phyloP scores from a whole-genome alignment of 2,329 filamentous ascomycete genomes.

The Aspergillus unguis region DNA sequence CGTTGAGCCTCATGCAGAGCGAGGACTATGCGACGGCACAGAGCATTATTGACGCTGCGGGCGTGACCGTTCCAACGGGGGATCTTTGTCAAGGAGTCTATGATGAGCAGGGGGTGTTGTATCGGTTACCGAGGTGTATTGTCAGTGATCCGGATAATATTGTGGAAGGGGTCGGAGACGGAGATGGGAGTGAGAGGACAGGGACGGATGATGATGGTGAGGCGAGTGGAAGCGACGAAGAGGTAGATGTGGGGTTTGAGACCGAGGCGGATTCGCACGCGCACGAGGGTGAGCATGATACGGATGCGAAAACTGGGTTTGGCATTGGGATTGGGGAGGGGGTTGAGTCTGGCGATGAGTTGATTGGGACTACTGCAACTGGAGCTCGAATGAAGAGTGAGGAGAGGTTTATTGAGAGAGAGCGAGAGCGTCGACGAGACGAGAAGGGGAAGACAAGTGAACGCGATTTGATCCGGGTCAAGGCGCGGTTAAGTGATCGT shows the following conservation, averaged over 20 bases:
- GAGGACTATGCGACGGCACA: constrained; percentile 68
- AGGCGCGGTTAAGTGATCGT: constrained; percentile 64
- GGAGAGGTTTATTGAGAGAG: constrained; percentile 13
- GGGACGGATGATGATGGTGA: constrained; percentile 19
- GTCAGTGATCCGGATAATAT: constrained; percentile 66
- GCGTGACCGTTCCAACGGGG: constrained; percentile 70
- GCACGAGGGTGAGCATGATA: background rate
- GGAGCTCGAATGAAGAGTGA: constrained; percentile 8
- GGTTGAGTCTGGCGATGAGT: constrained; percentile 34
- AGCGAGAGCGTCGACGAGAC: constrained; percentile 46
- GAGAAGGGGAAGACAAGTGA: constrained; percentile 61
- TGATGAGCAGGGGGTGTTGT: constrained; percentile 67
- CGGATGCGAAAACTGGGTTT: constrained; percentile 32
- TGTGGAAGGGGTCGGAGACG: constrained; percentile 11
- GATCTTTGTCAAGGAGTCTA: constrained; percentile 70
- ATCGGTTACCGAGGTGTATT: constrained; percentile 65
- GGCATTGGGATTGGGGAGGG: constrained; percentile 29
- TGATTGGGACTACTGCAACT: constrained; percentile 30
- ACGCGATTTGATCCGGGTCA: constrained; percentile 56
- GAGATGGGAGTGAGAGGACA: constrained; percentile 16
- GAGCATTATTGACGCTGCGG: constrained; percentile 73
- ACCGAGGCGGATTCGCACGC: background rate
- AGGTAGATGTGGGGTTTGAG: background rate
- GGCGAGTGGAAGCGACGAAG: constrained; percentile 19
- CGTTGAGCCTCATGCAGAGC: constrained; percentile 65